Evolutionary conservation across 129 eudicot genomes (phyloP).

Genomic region (Flaveria trinervia): DNA sequence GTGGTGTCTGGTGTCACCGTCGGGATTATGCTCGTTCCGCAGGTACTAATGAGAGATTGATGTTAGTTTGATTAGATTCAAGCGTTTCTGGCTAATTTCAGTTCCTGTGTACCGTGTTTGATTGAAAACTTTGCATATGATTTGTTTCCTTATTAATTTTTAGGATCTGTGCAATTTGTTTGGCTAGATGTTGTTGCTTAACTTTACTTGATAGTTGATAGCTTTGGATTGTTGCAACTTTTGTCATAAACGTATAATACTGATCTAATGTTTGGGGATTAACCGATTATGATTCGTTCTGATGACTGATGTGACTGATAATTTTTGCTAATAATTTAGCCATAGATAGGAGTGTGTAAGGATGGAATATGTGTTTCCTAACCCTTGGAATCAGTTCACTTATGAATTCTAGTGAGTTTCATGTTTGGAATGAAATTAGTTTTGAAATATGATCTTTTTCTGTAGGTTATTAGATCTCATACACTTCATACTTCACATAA

Average conservation of each 20-base stretch:
- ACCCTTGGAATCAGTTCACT: not conserved
- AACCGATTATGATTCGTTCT: not conserved
- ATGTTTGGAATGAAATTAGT: slow-evolving; percentile 8
- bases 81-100: not conserved
- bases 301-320: not conserved
- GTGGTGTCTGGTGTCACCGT: slow-evolving; percentile 86
- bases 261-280: not conserved
- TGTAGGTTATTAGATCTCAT: slow-evolving; percentile 8
- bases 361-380: not conserved
- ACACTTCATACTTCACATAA: not conserved
- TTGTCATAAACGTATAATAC: not conserved
- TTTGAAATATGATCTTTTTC: slow-evolving; percentile 1
- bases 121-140: not conserved
- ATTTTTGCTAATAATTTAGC: not conserved
- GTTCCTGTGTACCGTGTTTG: not conserved
- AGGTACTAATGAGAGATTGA: slow-evolving; percentile 45
- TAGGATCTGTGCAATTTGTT: slow-evolving; percentile 6
- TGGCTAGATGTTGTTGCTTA: slow-evolving; percentile 4
- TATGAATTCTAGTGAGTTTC: slow-evolving; percentile 1
- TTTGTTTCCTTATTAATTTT: not conserved
- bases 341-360: not conserved
- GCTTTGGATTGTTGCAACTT: not conserved
- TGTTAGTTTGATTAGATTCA: not conserved
- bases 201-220: slow-evolving; percentile 18
- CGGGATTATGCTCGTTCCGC: slow-evolving; percentile 97